Conservation (phyloP, 768 basidiomycete species). For the Mycena galopus region DNA sequence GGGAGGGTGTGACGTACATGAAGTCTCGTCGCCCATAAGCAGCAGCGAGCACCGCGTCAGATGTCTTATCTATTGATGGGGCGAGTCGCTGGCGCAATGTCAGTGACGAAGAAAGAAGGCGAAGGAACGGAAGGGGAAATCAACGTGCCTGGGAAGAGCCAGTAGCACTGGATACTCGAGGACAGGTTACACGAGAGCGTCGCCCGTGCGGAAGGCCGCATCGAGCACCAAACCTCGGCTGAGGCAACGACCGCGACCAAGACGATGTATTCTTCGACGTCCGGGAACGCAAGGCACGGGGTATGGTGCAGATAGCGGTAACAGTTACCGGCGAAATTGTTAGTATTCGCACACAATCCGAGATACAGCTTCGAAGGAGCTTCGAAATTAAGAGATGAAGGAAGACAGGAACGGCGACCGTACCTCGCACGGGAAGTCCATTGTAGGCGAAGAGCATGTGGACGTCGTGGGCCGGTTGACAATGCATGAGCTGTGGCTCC, state of each 20-base stretch:
- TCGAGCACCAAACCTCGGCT: neutral
- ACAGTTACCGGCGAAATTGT: neutral
- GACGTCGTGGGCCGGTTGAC: neutral
- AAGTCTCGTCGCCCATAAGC: too few relatives aligned
- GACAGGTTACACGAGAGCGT: too few relatives aligned
- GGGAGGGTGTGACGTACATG: too few relatives aligned
- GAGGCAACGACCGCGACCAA: neutral
- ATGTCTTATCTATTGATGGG: too few relatives aligned
- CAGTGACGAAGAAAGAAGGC: too few relatives aligned
- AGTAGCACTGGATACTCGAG: too few relatives aligned
- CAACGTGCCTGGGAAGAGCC: too few relatives aligned
- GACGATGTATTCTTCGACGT: neutral
- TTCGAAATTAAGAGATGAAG: neutral
- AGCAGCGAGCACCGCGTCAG: too few relatives aligned
- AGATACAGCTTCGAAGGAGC: neutral
- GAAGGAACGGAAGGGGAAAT: too few relatives aligned
- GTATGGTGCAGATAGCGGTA: neutral
- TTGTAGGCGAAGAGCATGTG: neutral
- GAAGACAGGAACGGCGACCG: neutral
- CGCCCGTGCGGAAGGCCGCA: neutral
- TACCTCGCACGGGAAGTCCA: neutral
- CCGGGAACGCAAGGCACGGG: neutral
- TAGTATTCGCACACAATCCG: neutral
- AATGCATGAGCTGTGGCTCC: conserved; percentile 1
- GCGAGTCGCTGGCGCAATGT: too few relatives aligned